Conservation (phyloP, 1,284 basidiomycete genomes). For the Baeospora myosura region DNA sequence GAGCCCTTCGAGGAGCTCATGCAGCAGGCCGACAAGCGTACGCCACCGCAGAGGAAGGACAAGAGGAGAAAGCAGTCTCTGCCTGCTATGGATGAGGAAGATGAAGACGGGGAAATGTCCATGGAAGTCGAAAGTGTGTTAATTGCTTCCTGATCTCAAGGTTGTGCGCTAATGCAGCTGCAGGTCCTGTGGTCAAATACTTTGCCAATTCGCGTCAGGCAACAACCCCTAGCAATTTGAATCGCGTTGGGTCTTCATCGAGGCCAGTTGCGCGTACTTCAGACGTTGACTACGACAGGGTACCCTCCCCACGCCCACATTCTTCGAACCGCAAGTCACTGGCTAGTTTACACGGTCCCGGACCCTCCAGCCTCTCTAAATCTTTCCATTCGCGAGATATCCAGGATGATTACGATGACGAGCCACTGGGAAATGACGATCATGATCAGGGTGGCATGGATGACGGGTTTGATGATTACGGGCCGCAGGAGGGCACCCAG, state of each 20-base stretch:
- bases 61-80: constrained; percentile 36
- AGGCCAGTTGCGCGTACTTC: constrained; percentile 46
- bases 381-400: too few species aligned
- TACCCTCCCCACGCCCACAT: constrained; percentile 55
- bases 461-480: constrained; percentile 28
- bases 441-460: constrained; percentile 15
- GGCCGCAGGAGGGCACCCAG: constrained; percentile 24
- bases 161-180: constrained; percentile 21
- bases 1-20: constrained; percentile 77
- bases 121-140: constrained; percentile 63
- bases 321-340: constrained; percentile 29
- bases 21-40: constrained; percentile 56
- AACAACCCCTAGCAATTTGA: constrained; percentile 37
- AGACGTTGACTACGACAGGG: constrained; percentile 55
- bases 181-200: constrained; percentile 30
- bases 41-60: constrained; percentile 46
- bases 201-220: constrained; percentile 43
- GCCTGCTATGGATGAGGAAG: constrained; percentile 31
- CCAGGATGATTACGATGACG: constrained; percentile 24
- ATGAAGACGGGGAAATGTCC: constrained; percentile 62
- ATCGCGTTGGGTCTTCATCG: constrained; percentile 42
- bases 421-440: constrained; percentile 14
- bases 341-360: constrained; percentile 30
- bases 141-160: constrained; percentile 8
- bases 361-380: constrained; percentile 40